Evolutionary conservation across 495 filamentous ascomycete species (phyloP).

Genomic region (Pseudoneurospora amorphoporcata): DNA sequence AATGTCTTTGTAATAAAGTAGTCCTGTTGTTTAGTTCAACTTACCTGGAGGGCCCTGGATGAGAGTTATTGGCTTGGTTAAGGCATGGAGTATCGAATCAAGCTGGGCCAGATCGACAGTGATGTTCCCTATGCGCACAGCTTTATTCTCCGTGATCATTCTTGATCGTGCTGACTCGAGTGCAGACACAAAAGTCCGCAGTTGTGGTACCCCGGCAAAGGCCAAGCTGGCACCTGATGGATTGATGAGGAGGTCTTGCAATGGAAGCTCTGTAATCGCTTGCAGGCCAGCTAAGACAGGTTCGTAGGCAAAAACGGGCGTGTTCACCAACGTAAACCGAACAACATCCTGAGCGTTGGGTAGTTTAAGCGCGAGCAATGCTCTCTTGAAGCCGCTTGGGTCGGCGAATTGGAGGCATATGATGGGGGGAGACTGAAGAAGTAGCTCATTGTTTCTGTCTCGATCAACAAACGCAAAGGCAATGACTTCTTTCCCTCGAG

Average conservation of each 20-base stretch:
- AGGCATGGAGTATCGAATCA: slow-evolving; percentile 42
- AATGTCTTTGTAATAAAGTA: neutral
- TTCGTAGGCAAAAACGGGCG: slow-evolving; percentile 62
- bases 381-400: slow-evolving; percentile 18
- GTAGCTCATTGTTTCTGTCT: slow-evolving; percentile 22
- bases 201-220: neutral
- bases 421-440: slow-evolving; percentile 37
- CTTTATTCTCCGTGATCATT: neutral
- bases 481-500: slow-evolving; percentile 39
- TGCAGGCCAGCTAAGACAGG: slow-evolving; percentile 56
- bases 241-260: slow-evolving; percentile 41
- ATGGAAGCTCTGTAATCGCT: slow-evolving; percentile 39
- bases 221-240: neutral
- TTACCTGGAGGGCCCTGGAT: slow-evolving; percentile 72
- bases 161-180: neutral
- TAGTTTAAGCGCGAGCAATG: slow-evolving; percentile 32
- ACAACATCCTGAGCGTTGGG: slow-evolving; percentile 26
- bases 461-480: slow-evolving; percentile 55
- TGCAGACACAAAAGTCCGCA: neutral
- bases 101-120: slow-evolving; percentile 50
- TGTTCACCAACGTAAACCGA: slow-evolving; percentile 48
- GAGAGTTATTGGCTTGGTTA: slow-evolving; percentile 46
- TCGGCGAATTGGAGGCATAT: slow-evolving; percentile 45
- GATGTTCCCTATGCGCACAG: neutral
- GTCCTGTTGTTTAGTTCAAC: slow-evolving; percentile 2